Conservation (phyloP, 2,329 filamentous ascomycete species). For the Beauveria sp. region DNA sequence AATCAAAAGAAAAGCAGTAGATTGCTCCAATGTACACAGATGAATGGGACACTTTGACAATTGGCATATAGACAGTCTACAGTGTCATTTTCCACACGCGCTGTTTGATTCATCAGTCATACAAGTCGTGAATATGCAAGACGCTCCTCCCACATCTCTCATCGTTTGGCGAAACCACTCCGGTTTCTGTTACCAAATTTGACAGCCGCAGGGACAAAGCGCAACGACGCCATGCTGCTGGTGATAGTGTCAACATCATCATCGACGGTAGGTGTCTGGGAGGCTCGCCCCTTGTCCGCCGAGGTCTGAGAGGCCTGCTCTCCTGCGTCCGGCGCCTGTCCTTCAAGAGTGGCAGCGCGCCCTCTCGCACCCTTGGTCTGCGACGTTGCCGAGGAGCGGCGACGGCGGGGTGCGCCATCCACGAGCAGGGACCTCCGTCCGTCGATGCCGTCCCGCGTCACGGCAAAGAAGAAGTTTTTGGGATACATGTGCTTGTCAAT, state of each 20-base stretch:
- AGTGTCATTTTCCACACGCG: neutral
- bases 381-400: constrained; percentile 37
- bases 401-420: constrained; percentile 39
- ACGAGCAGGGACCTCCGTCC: constrained; percentile 70
- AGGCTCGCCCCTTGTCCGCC: neutral
- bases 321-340: constrained; percentile 7
- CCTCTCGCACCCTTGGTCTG: constrained; percentile 26
- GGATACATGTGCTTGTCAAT: constrained; percentile 95
- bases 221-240: constrained; percentile 62
- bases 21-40: neutral
- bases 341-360: constrained; percentile 26
- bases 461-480: constrained; percentile 76
- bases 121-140: neutral
- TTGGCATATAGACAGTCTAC: neutral
- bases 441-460: constrained; percentile 87
- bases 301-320: neutral
- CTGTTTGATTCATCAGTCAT: neutral
- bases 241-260: constrained; percentile 53
- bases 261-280: constrained; percentile 13
- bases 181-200: constrained; percentile 52
- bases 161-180: constrained; percentile 34
- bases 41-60: neutral
- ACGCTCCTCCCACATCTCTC: neutral
- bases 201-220: constrained; percentile 61
- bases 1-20: neutral